Percentiles rank a stretch among this genome's conserved stretches.
Conservation (phyloP, 345 rosid genomes). For the Cochlearia excelsa region DNA sequence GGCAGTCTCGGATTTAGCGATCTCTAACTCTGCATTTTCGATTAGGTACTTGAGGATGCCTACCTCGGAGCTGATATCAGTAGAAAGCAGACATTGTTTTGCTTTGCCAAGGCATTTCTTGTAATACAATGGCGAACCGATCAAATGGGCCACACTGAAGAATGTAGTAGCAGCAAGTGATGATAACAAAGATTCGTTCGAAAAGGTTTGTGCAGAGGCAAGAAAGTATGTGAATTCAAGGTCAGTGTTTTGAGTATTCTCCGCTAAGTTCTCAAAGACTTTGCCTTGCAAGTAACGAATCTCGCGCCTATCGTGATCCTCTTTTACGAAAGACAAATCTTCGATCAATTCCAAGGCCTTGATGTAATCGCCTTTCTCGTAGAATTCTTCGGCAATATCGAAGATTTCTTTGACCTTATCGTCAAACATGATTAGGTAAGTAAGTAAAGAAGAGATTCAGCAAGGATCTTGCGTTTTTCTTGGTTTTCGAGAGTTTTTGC, state of each 20-base stretch:
- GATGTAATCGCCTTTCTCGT: not conserved
- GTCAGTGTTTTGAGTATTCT: not conserved
- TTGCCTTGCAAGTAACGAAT: not conserved
- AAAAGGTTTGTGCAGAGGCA: constrained; percentile 5
- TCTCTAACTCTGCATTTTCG: not conserved
- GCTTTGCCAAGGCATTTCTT: not conserved
- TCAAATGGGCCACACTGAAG: not conserved
- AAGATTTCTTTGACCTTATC: too few relatives aligned
- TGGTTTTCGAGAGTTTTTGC: too few relatives aligned
- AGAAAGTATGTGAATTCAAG: not conserved
- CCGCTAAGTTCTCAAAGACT: not conserved
- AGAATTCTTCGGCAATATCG: too few relatives aligned
- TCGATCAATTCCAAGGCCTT: not conserved
- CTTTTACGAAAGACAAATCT: not conserved
- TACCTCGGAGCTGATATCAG: not conserved
- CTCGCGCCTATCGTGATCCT: too few relatives aligned
- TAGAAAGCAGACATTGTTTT: not conserved
- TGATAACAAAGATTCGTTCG: not conserved
- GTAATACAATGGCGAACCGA: constrained; percentile 7
- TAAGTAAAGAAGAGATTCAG: too few relatives aligned
- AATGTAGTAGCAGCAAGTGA: not conserved
- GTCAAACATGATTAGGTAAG: too few relatives aligned
- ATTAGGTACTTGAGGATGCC: not conserved
- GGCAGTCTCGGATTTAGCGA: not conserved
- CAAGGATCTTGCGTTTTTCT: too few relatives aligned